Conservation (phyloP, 1,284 basidiomycete genomes). For the Pseudozyma pruni region DNA sequence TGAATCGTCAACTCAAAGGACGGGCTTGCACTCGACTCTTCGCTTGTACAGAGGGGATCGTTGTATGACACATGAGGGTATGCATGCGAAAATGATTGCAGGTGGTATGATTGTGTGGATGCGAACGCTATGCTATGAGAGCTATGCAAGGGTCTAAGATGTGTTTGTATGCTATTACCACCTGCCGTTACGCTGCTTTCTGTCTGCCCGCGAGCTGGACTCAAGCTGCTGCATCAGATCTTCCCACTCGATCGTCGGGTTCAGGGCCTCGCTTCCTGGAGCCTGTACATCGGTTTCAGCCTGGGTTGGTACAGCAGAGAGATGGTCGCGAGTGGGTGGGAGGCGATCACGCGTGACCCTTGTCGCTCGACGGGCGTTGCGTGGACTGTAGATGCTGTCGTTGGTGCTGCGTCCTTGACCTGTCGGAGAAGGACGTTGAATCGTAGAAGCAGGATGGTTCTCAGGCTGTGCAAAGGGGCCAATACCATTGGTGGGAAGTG, state of each 20-base stretch:
- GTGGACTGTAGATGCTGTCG: constrained; percentile 40
- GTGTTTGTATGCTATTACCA: too few relatives aligned
- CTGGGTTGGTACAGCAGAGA: not conserved
- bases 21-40: too few relatives aligned
- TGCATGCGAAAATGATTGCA: too few relatives aligned
- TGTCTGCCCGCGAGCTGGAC: not conserved
- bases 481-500: not conserved
- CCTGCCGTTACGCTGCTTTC: constrained; percentile 10
- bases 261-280: constrained; percentile 11
- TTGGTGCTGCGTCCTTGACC: constrained; percentile 22
- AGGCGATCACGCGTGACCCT: not conserved
- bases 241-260: constrained; percentile 32
- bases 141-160: not conserved
- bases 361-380: not conserved
- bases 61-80: too few relatives aligned
- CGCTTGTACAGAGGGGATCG: too few relatives aligned
- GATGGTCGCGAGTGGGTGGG: not conserved
- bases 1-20: not conserved
- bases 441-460: not conserved
- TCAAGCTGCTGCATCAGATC: constrained; percentile 25
- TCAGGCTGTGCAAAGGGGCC: not conserved
- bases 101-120: too few relatives aligned
- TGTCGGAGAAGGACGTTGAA: not conserved
- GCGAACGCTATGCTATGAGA: not conserved
- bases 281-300: not conserved